Percentiles rank a stretch among this genome's conserved stretches.
These are phyloP conservation scores for Bipolaris zeicola DNA, from an alignment of 2,329 filamentous ascomycete genomes.

Conservation along the genomic window DNA sequence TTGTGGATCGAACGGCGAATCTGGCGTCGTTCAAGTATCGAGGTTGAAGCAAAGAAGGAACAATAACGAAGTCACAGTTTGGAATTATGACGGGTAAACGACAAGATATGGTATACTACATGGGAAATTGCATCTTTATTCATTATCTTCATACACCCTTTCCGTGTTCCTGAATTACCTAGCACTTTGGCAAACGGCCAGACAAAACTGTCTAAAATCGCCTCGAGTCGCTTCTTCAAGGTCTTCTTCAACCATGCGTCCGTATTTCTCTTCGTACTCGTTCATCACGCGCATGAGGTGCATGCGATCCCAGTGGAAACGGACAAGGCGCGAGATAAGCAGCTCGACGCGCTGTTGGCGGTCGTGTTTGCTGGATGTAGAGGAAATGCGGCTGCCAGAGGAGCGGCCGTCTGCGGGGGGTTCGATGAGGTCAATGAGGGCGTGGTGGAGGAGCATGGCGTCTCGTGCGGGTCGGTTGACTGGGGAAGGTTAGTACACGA, in stretches of 20 bases:
- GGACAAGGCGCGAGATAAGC: constrained; percentile 83
- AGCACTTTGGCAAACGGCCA: constrained; percentile 59
- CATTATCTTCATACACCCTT: too few species aligned
- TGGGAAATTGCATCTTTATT: too few species aligned
- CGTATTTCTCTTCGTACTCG: constrained; percentile 80
- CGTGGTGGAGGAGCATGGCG: constrained; percentile 87
- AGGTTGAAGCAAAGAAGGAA: neutral
- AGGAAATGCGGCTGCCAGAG: constrained; percentile 23
- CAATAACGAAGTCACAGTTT: neutral
- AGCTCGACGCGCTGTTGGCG: constrained; percentile 75
- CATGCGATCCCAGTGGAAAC: constrained; percentile 88
- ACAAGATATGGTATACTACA: neutral
- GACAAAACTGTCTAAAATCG: constrained; percentile 78
- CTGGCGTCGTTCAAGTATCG: constrained; percentile 3
- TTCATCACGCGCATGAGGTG: constrained; percentile 81
- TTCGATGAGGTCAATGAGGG: constrained; percentile 65
- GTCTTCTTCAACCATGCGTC: constrained; percentile 73
- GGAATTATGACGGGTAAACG: neutral
- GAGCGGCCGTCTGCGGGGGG: constrained; percentile 34
- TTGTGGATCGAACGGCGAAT: neutral
- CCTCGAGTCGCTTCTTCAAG: constrained; percentile 77
- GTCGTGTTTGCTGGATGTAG: constrained; percentile 44
- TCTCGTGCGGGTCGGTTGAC: constrained; percentile 93
- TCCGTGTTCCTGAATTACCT: constrained; percentile 5
- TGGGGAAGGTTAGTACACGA: neutral